These are phyloP conservation scores for Dendrobium officinale DNA, from an alignment of 106 monocot species.

Conservation along the genomic window DNA sequence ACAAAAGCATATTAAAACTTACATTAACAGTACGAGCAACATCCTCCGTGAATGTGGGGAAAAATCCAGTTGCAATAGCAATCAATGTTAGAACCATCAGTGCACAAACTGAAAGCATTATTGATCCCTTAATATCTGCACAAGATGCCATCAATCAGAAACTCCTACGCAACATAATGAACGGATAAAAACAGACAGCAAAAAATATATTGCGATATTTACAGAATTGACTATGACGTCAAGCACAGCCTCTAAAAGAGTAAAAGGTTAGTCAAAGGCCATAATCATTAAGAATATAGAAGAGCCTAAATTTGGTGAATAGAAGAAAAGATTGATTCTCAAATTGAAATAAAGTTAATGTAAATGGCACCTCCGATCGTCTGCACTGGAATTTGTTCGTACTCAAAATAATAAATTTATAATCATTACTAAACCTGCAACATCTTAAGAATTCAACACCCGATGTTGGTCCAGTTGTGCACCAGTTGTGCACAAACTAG, in stretches of 20 bases:
- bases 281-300: neutral
- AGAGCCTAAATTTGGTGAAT: neutral
- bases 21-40: constrained; percentile 73
- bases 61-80: constrained; percentile 37
- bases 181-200: neutral
- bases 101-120: constrained; percentile 38
- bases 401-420: too few relatives aligned
- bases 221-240: neutral
- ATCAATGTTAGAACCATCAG: constrained; percentile 48
- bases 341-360: neutral
- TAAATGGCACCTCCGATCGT: too few relatives aligned
- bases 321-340: neutral
- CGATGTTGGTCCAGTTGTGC: too few relatives aligned
- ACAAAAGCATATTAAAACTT: constrained; percentile 17
- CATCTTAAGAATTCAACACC: too few relatives aligned
- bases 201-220: neutral
- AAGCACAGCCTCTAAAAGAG: neutral
- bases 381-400: too few relatives aligned
- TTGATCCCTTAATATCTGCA: constrained; percentile 52
- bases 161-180: neutral
- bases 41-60: constrained; percentile 72
- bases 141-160: constrained; percentile 8
- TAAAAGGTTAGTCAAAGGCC: neutral
- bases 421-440: too few relatives aligned
- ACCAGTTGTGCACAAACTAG: too few relatives aligned